A percentile compares a stretch with the other conserved stretches of the same genome.
Evolutionary conservation across 164 flowering plant species (phyloP).

Genomic region (Aristolochia californica): DNA sequence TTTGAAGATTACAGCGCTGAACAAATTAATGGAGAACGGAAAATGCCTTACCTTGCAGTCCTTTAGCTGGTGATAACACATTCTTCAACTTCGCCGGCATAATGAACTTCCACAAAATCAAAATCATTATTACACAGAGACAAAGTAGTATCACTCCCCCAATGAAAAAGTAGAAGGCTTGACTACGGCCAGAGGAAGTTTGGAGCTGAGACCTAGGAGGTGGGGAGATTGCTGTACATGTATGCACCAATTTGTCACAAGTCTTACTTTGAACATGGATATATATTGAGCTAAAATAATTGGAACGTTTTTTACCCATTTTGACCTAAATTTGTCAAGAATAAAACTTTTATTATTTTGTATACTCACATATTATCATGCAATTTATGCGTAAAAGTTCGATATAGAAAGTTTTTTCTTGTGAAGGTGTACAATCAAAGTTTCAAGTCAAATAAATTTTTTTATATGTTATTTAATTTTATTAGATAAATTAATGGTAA

Average conservation of each 20-base stretch:
- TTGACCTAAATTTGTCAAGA: neutral
- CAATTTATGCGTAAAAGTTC: too few species aligned
- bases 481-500: too few species aligned
- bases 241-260: neutral
- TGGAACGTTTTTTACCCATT: neutral
- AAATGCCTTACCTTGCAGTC: slow-evolving; percentile 20
- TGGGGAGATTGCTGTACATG: slow-evolving; percentile 17
- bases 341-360: too few species aligned
- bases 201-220: slow-evolving; percentile 20
- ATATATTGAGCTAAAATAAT: neutral
- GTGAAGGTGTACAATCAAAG: too few species aligned
- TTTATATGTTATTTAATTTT: too few species aligned
- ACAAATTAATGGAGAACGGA: too few species aligned
- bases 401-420: too few species aligned
- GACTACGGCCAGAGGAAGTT: neutral
- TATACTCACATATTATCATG: too few species aligned
- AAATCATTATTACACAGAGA: slow-evolving; percentile 26
- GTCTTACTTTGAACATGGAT: too few species aligned
- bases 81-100: slow-evolving; percentile 16
- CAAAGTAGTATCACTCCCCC: slow-evolving; percentile 29
- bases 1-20: too few species aligned
- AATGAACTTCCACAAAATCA: slow-evolving; percentile 24
- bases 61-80: slow-evolving; percentile 8
- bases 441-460: too few species aligned
- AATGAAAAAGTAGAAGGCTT: slow-evolving; percentile 31